These are phyloP conservation scores for Rheum nobile DNA, from an alignment of 148 eudicot species.

Conservation along the genomic window DNA sequence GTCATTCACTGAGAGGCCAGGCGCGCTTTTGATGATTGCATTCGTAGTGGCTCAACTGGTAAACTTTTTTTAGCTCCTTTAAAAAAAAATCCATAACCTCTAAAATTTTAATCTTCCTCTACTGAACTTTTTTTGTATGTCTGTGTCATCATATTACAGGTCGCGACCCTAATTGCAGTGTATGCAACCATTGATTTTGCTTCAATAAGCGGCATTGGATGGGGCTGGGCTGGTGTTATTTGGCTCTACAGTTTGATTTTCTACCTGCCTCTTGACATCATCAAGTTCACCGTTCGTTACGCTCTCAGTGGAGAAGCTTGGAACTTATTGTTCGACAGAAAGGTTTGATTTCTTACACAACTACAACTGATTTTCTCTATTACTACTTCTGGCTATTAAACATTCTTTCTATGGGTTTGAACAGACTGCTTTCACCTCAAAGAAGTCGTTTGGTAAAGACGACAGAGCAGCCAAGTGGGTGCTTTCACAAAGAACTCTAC, in stretches of 20 bases:
- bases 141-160: conserved; percentile 22
- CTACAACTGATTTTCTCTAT: not conserved
- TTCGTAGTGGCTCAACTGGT: conserved; percentile 68
- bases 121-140: not conserved
- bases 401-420: conserved; percentile 1
- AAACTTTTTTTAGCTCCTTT: conserved; percentile 9
- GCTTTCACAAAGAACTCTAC: conserved; percentile 43
- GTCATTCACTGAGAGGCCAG: conserved; percentile 76
- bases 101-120: not conserved
- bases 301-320: conserved; percentile 56
- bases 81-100: not conserved
- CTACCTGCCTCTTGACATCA: conserved; percentile 54
- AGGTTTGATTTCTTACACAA: conserved; percentile 26
- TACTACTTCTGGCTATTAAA: not conserved
- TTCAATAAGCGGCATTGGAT: conserved; percentile 61
- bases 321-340: conserved; percentile 49
- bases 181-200: conserved; percentile 66
- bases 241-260: conserved; percentile 65
- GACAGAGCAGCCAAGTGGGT: conserved; percentile 50
- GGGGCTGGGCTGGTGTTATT: conserved; percentile 78
- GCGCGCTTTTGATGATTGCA: conserved; percentile 51
- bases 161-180: conserved; percentile 65
- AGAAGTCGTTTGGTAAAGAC: conserved; percentile 51
- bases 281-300: conserved; percentile 52
- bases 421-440: conserved; percentile 59